A percentile compares a stretch with the other conserved stretches of the same genome.
Conservation (phyloP, 345 rosid genomes). For the Geranium rotundifolium region DNA sequence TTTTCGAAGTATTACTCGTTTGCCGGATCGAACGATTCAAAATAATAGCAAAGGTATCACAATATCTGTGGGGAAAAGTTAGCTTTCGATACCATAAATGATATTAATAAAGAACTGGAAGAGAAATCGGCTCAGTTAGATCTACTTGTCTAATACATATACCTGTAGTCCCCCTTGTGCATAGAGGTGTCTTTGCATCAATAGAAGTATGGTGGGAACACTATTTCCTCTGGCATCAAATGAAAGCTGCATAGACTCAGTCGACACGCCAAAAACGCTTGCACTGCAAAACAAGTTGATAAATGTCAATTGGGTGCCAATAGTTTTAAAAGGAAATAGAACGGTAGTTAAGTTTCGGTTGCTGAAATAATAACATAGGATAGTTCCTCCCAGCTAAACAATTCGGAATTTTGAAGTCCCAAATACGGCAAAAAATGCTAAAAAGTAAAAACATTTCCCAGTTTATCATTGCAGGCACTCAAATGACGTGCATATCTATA, state of each 20-base stretch:
- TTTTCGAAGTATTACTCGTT: background rate
- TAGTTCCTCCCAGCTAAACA: too few relatives aligned
- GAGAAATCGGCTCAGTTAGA: background rate
- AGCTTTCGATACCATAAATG: too few relatives aligned
- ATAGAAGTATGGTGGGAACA: slow-evolving; percentile 78
- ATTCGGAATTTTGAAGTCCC: too few relatives aligned
- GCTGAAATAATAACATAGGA: too few relatives aligned
- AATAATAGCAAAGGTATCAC: background rate
- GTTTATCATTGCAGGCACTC: background rate
- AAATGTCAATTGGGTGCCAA: slow-evolving; percentile 4
- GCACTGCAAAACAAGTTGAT: slow-evolving; percentile 41
- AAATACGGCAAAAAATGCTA: too few relatives aligned
- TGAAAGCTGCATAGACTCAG: slow-evolving; percentile 95
- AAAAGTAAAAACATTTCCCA: too few relatives aligned
- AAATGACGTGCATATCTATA: too few relatives aligned
- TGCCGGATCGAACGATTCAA: background rate
- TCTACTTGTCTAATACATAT: slow-evolving; percentile 22
- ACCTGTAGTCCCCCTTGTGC: slow-evolving; percentile 76
- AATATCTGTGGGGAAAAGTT: too few relatives aligned
- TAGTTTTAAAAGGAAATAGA: background rate
- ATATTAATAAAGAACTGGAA: background rate
- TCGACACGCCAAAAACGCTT: slow-evolving; percentile 89
- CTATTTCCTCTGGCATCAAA: slow-evolving; percentile 87
- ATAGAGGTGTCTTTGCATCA: slow-evolving; percentile 78
- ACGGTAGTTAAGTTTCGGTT: background rate